Percentiles rank a stretch among this genome's conserved stretches.
Evolutionary conservation across 495 filamentous ascomycete species (phyloP).

Genomic region (Penicillium lividum): DNA sequence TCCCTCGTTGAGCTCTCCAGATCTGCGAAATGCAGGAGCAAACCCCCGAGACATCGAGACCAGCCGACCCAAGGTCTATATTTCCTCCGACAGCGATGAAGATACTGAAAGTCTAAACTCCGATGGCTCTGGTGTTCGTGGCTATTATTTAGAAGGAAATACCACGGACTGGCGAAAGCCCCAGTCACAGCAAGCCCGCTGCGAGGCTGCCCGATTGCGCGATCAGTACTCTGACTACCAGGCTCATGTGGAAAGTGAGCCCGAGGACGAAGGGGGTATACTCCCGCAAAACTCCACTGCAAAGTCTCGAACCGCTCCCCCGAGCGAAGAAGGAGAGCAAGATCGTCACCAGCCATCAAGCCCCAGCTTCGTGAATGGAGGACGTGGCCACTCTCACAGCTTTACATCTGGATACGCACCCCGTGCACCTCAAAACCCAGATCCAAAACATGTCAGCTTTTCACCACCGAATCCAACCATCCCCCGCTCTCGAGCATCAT

Average conservation of each 20-base stretch:
- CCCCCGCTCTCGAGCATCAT: conserved; percentile 13
- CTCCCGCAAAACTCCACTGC: neutral
- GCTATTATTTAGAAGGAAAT: conserved; percentile 41
- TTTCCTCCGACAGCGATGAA: conserved; percentile 29
- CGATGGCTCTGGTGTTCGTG: conserved; percentile 28
- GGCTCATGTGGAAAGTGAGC: conserved; percentile 42
- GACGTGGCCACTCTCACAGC: conserved; percentile 20
- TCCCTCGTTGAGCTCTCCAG: conserved; percentile 12
- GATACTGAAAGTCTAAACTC: conserved; percentile 31
- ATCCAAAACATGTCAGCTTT: conserved; percentile 13
- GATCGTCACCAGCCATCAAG: conserved; percentile 20
- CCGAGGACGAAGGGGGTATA: conserved; percentile 26
- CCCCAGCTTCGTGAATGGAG: conserved; percentile 8
- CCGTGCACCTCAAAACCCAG: neutral
- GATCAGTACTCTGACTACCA: conserved; percentile 36
- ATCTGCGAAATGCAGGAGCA: conserved; percentile 11
- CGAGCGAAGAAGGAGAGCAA: conserved; percentile 28
- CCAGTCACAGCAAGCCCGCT: conserved; percentile 34
- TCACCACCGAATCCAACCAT: conserved; percentile 18
- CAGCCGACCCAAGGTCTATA: conserved; percentile 16
- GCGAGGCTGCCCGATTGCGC: conserved; percentile 26
- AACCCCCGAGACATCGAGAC: neutral
- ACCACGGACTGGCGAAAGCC: conserved; percentile 37
- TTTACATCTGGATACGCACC: conserved; percentile 19
- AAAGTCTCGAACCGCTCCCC: conserved; percentile 7